phyloP scores from a whole-genome alignment of 306 rosid species.

The Mimosa bimucronata region DNA sequence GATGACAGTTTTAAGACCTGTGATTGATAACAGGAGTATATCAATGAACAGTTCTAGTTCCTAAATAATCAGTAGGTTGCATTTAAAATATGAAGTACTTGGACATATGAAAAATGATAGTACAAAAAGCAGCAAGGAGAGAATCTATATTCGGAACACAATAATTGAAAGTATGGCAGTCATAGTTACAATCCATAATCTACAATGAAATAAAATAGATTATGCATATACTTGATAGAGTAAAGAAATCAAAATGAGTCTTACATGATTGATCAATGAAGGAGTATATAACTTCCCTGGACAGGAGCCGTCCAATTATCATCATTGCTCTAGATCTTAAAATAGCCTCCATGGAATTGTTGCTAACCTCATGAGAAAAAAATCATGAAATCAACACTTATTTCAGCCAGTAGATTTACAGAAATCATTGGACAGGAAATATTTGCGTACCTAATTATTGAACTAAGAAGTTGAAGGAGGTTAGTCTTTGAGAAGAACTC shows the following conservation, averaged over 20 bases:
- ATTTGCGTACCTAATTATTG: constrained; percentile 68
- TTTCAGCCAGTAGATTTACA: constrained; percentile 12
- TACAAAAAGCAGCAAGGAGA: constrained; percentile 27
- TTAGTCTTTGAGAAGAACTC: constrained; percentile 71
- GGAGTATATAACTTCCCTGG: constrained; percentile 56
- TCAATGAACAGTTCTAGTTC: constrained; percentile 14
- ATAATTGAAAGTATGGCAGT: constrained; percentile 9
- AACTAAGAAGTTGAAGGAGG: constrained; percentile 73
- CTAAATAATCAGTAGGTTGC: neutral
- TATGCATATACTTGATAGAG: constrained; percentile 9
- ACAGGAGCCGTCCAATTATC: constrained; percentile 84
- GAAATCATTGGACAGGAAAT: constrained; percentile 7
- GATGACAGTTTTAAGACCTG: constrained; percentile 68
- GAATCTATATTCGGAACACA: neutral
- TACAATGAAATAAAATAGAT: constrained; percentile 4
- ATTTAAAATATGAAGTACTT: neutral
- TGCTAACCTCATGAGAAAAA: constrained; percentile 46
- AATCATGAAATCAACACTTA: constrained; percentile 25
- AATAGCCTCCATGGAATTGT: constrained; percentile 59
- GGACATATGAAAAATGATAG: constrained; percentile 20
- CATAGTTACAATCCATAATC: constrained; percentile 6
- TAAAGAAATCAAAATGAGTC: constrained; percentile 35
- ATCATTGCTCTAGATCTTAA: constrained; percentile 82
- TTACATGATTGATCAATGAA: constrained; percentile 73
- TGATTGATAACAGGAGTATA: constrained; percentile 34